Evolutionary conservation across 768 basidiomycete genomes (phyloP), one percentile per base, ranked within the genome.

Genomic region (Symmetrospora coprosmae): DNA sequence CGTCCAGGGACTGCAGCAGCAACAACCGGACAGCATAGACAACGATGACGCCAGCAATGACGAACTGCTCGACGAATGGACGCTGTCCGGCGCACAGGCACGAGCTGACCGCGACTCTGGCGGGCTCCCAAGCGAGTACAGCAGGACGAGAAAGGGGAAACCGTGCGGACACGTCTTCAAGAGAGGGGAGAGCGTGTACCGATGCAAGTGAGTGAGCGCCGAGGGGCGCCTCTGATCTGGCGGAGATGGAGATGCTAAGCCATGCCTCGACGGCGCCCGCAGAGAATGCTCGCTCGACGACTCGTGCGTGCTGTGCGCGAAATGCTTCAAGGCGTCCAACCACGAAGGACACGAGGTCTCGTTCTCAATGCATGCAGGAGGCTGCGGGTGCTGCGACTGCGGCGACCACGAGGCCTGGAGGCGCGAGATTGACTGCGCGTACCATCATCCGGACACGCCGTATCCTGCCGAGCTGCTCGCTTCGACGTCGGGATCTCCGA

Each of bases 201-300:
- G 88, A 49, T 92, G 89, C 85, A 87, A 87, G 88, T 88, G 69
- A 75, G 87, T 76, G 28, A 11, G 30, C 34, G 19, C 27, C 23
- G 35, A 43, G 31, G 43, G 31, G 31, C 38, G 21, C 19, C 13
- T 25, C 11, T 31, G 21, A 13, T 28, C 45, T 47, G 30, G 31
- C 58, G 39, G 8, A 16, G 23, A 19, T 2, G 6, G 37, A 14
- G 2, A 21, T 19, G 23, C 21, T 2, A 6, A 9, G 34, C 14
- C 11, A 9, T 7, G 19, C 47, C 37, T 17, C 13, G 9, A 1
- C 11, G 14, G 9, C 30, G 48, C 11, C 8, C 14, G 21, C 50
- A 94, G 92, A 71, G 90, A 94, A 66, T 97, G 91, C 72, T 83
- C 86, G 1, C 74, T 86, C 50, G 87, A 94, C 66, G 84, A 89